Percentiles rank a stretch among this genome's conserved stretches.
These are phyloP conservation scores for Bolboschoenus planiculmis DNA, from an alignment of 176 grass and related monocot genomes.

Conservation along the genomic window DNA sequence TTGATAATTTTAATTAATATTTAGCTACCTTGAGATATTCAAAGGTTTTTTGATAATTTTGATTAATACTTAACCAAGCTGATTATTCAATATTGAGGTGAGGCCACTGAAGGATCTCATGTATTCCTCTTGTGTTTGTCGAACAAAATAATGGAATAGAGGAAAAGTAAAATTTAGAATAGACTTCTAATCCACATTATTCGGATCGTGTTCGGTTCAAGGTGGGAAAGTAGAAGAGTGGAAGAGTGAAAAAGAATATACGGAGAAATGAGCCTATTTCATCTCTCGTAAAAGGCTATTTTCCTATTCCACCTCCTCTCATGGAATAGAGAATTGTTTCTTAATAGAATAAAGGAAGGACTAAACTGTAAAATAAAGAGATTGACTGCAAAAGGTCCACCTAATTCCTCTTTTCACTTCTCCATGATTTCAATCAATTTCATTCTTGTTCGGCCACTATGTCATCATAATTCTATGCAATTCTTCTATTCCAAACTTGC, in stretches of 20 bases:
- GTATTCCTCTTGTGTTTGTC: not conserved
- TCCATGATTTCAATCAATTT: not conserved
- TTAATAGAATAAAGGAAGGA: not conserved
- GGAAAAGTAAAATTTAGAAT: not conserved
- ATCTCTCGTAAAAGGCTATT: not conserved
- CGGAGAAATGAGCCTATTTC: not conserved
- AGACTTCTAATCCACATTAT: not conserved
- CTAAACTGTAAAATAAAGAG: not conserved
- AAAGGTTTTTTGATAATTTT: too few species aligned
- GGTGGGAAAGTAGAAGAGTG: not conserved
- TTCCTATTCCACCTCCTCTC: not conserved
- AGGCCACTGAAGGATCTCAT: slow-evolving; percentile 35
- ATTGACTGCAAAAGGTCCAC: not conserved
- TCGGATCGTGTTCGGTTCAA: not conserved
- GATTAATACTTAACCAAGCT: too few species aligned
- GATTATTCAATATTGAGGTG: slow-evolving; percentile 59
- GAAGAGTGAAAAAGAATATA: not conserved
- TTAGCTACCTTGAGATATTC: too few species aligned
- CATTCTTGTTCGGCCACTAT: not conserved
- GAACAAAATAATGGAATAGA: not conserved
- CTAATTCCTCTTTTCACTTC: not conserved
- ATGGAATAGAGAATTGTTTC: not conserved
- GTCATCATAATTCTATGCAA: not conserved
- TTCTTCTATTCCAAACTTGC: slow-evolving; percentile 3
- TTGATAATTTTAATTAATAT: too few species aligned